Evolutionary conservation across 2,329 filamentous ascomycete species (phyloP), one percentile per base, ranked within the genome.

Genomic region (Cordyceps farinosa): DNA sequence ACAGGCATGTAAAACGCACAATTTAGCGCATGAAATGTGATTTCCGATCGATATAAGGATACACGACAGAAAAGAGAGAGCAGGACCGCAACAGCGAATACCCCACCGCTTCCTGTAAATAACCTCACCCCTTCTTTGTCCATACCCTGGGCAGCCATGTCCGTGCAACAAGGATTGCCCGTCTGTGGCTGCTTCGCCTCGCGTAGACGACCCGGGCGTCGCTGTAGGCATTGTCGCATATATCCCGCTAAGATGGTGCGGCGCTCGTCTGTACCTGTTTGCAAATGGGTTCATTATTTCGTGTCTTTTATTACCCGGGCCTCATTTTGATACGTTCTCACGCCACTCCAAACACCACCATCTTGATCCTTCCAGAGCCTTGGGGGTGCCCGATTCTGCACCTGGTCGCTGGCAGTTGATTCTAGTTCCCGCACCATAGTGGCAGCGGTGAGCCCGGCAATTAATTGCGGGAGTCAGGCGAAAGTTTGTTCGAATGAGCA

Each of bases 101-200:
- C 34, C 52, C 52, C 22, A 22, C 36, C 52, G 52, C 52, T 29
- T 40, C 50, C 50, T 15, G 38, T 17, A 17, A 42, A 55, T 11
- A 27, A 17, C 8, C 13, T 47, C 38, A 7, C 40, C 54, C 30
- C 42, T 56, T 34, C 38, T n/a, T 44, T 57, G 17, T 40, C 15
- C 27, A 22, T 22, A 54, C 32, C 42, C 55, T 13, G 36, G 38
- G 15, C 34, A 36, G 27, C n/a, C 5, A 50, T 15, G 32, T 4
- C 38, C 9, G 22, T 30, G 15, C 17, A 53, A n/a, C 58, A 44
- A 53, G 58, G 58, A 45, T 53, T 36, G 34, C n/a, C 48, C 36
- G 53, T 29, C 47, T 52, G 58, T 53, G 58, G 58, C 58, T 52
- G 58, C 58, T 40, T 61, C 48, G 58, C 47, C 47, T 61, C 48